A percentile compares a stretch with the other conserved stretches of the same genome.
Conservation (phyloP, 768 basidiomycete species). For the Termitomyces bulborhizus region DNA sequence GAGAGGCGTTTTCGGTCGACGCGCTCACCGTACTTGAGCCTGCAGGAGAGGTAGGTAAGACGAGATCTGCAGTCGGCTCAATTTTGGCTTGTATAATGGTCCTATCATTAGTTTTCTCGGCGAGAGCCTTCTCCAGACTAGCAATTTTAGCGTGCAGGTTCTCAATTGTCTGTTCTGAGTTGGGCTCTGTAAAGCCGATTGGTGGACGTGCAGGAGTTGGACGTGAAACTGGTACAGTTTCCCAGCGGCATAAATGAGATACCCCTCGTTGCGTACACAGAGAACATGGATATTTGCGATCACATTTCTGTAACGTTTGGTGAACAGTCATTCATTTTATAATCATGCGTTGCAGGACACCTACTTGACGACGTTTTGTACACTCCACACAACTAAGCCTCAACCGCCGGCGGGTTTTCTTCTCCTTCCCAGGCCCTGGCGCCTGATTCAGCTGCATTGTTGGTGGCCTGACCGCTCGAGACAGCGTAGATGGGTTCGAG, state of each 20-base stretch:
- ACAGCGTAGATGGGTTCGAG: not conserved
- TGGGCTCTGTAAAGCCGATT: not conserved
- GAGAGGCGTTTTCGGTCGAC: conserved; percentile 14
- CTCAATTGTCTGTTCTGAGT: conserved; percentile 16
- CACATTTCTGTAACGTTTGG: conserved; percentile 39
- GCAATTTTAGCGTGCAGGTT: conserved; percentile 22
- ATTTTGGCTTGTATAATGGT: conserved; percentile 3
- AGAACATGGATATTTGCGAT: conserved; percentile 36
- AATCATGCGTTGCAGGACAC: conserved; percentile 7
- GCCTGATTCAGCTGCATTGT: conserved; percentile 6
- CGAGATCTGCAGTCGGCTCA: conserved; percentile 6
- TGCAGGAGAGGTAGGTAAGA: conserved; percentile 11
- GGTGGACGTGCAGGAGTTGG: conserved; percentile 36
- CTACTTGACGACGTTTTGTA: conserved; percentile 48
- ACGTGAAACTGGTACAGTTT: conserved; percentile 34
- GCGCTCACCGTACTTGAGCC: conserved; percentile 16
- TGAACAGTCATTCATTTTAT: not conserved
- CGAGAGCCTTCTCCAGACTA: conserved; percentile 20
- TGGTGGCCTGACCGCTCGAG: not conserved
- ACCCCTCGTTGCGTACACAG: conserved; percentile 33
- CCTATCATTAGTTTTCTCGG: conserved; percentile 8
- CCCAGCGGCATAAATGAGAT: conserved; percentile 40
- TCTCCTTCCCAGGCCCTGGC: conserved; percentile 26
- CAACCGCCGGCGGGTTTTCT: conserved; percentile 43
- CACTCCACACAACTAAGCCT: conserved; percentile 52